Percentiles rank a stretch among this genome's conserved stretches.
Conservation (phyloP, 768 basidiomycete genomes). For the Piloderma croceum region DNA sequence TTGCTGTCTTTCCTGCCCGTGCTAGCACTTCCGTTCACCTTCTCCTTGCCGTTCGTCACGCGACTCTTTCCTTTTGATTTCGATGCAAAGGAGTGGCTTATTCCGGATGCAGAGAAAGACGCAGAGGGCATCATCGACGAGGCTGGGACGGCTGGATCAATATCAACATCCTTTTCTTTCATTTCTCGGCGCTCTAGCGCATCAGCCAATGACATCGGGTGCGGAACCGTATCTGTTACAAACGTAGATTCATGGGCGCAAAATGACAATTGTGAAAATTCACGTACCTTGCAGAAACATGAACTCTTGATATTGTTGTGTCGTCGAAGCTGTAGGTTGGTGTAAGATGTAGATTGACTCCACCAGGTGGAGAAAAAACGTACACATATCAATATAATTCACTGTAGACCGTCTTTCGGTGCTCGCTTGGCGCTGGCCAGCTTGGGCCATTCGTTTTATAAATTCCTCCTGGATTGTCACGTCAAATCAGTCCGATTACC, state of each 20-base stretch:
- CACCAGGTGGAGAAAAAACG: slow-evolving; percentile 23
- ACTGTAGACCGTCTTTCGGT: slow-evolving; percentile 53
- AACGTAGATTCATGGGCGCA: slow-evolving; percentile 5
- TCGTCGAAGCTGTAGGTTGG: slow-evolving; percentile 43
- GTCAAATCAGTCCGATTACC: slow-evolving; percentile 3
- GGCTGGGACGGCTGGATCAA: no score
- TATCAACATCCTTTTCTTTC: slow-evolving; percentile 50
- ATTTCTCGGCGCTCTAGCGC: slow-evolving; percentile 52
- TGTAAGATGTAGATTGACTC: slow-evolving; percentile 10
- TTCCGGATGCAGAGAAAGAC: slow-evolving; percentile 17
- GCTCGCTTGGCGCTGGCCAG: slow-evolving; percentile 61
- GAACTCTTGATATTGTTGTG: slow-evolving; percentile 60
- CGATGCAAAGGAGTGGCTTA: slow-evolving; percentile 3
- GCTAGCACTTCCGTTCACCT: slow-evolving; percentile 28
- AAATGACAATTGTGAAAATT: neutral
- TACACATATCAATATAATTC: slow-evolving; percentile 74
- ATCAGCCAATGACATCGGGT: slow-evolving; percentile 50
- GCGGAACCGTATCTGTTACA: slow-evolving; percentile 58
- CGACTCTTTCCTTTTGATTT: slow-evolving; percentile 37
- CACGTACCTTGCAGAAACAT: slow-evolving; percentile 61
- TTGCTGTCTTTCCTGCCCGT: slow-evolving; percentile 22
- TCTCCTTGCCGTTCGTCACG: slow-evolving; percentile 27
- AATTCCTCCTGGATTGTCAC: slow-evolving; percentile 60
- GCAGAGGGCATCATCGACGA: slow-evolving; percentile 19
- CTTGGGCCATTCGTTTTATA: slow-evolving; percentile 66